A percentile compares a stretch with the other conserved stretches of the same genome.
phyloP scores from a whole-genome alignment of 441 rosid genomes.

The Croton setiger region DNA sequence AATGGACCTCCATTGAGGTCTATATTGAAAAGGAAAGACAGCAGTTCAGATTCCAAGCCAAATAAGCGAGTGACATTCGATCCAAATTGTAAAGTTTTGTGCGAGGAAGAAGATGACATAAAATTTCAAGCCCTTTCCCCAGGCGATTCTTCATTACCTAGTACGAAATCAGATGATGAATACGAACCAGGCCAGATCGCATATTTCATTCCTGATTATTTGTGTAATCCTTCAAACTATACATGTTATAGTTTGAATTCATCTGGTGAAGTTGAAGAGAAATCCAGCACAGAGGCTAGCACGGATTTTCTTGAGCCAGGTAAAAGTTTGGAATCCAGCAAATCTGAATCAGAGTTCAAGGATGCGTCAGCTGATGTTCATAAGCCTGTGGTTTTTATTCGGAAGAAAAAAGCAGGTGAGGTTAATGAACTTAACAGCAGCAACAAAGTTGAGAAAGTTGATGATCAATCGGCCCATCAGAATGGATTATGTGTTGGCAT shows the following conservation, averaged over 20 bases:
- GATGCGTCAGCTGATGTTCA: slow-evolving; percentile 36
- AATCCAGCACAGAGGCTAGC: slow-evolving; percentile 53
- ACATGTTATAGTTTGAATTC: slow-evolving; percentile 61
- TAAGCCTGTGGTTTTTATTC: slow-evolving; percentile 60
- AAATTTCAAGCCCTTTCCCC: slow-evolving; percentile 29
- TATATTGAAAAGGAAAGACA: slow-evolving; percentile 68
- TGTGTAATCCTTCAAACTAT: slow-evolving; percentile 69
- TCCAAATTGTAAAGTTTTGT: slow-evolving; percentile 31
- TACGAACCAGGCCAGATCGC: slow-evolving; percentile 22
- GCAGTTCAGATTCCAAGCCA: slow-evolving; percentile 40
- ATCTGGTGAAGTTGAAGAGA: slow-evolving; percentile 54
- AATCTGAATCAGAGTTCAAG: slow-evolving; percentile 17
- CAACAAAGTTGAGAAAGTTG: slow-evolving; percentile 22
- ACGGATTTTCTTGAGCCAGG: slow-evolving; percentile 50
- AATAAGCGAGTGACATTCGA: slow-evolving; percentile 80
- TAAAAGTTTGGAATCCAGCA: slow-evolving; percentile 27
- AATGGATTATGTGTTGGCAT: slow-evolving; percentile 36
- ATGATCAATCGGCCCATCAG: slow-evolving; percentile 19
- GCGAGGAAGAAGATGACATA: slow-evolving; percentile 29
- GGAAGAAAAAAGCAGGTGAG: slow-evolving; percentile 44
- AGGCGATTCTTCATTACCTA: slow-evolving; percentile 25
- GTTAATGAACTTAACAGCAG: slow-evolving; percentile 13
- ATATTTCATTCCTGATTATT: slow-evolving; percentile 56
- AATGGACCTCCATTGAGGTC: slow-evolving; percentile 51
- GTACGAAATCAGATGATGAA: slow-evolving; percentile 21